Percentiles rank a stretch among this genome's conserved stretches.
These are phyloP conservation scores for Gracilaria domingensis DNA, from an alignment of 23 red algal species.

Conservation along the genomic window DNA sequence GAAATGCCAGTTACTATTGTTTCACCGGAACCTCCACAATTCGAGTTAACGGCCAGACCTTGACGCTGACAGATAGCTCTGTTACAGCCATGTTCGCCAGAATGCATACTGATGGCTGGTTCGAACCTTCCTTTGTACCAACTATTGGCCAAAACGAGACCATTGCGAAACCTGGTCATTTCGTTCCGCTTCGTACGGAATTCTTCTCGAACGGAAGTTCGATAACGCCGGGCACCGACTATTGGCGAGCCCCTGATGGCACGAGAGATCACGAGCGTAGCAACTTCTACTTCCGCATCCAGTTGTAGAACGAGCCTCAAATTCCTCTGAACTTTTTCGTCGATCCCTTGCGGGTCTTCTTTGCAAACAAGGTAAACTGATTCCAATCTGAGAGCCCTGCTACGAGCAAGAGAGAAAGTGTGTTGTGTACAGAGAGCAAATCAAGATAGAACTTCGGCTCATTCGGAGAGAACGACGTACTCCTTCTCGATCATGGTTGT, in stretches of 20 bases:
- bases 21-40: slow-evolving; percentile 27
- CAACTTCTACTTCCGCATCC: slow-evolving; percentile 59
- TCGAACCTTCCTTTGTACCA: slow-evolving; percentile 29
- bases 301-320: slow-evolving; percentile 4
- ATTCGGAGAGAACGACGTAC: too few relatives aligned
- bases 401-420: too few relatives aligned
- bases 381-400: not conserved
- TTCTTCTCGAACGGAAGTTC: slow-evolving; percentile 26
- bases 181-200: slow-evolving; percentile 41
- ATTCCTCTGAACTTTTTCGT: not conserved
- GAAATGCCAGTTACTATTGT: slow-evolving; percentile 58
- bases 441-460: too few relatives aligned
- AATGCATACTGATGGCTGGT: slow-evolving; percentile 38
- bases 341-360: not conserved
- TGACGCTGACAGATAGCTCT: slow-evolving; percentile 6
- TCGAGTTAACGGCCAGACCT: slow-evolving; percentile 33
- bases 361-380: not conserved
- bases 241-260: slow-evolving; percentile 41
- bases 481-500: too few relatives aligned
- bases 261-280: slow-evolving; percentile 30
- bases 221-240: slow-evolving; percentile 32
- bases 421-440: too few relatives aligned
- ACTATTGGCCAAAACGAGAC: slow-evolving; percentile 16
- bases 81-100: slow-evolving; percentile 26
- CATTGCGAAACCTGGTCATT: not conserved